These are phyloP conservation scores for Pterocarpus santalinus DNA, from an alignment of 306 rosid genomes.

Conservation along the genomic window DNA sequence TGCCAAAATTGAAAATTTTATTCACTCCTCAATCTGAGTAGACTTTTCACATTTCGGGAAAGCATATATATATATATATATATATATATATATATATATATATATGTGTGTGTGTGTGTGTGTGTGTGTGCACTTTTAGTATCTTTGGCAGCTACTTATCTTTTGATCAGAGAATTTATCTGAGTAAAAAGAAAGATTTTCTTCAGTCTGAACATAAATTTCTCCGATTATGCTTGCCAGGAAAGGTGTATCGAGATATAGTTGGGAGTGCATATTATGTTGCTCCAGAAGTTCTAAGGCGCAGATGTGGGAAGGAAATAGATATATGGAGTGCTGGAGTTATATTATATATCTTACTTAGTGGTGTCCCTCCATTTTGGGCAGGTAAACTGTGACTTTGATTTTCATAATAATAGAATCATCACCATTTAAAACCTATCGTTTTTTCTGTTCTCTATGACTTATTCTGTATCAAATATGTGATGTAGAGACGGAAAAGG, in stretches of 20 bases:
- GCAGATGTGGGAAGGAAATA: slow-evolving; percentile 85
- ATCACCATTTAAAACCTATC: background rate
- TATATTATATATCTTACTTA: slow-evolving; percentile 81
- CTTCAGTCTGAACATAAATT: slow-evolving; percentile 33
- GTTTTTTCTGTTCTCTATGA: slow-evolving; percentile 5
- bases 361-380: slow-evolving; percentile 99
- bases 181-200: slow-evolving; percentile 5
- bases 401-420: slow-evolving; percentile 9
- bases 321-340: slow-evolving; percentile 97
- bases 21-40: slow-evolving; percentile 12
- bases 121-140: slow-evolving; percentile 34
- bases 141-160: slow-evolving; percentile 32
- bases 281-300: slow-evolving; percentile 86
- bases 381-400: slow-evolving; percentile 69
- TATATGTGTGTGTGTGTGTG: too few species aligned
- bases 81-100: too few species aligned
- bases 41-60: slow-evolving; percentile 19
- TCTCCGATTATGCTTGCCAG: slow-evolving; percentile 55
- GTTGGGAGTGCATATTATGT: slow-evolving; percentile 96
- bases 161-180: background rate
- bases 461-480: slow-evolving; percentile 14
- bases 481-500: slow-evolving; percentile 82
- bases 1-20: background rate
- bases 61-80: background rate
- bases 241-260: slow-evolving; percentile 81